Conservation (phyloP, 202 grass and related monocot genomes). For the Brachypodium distachyon region DNA sequence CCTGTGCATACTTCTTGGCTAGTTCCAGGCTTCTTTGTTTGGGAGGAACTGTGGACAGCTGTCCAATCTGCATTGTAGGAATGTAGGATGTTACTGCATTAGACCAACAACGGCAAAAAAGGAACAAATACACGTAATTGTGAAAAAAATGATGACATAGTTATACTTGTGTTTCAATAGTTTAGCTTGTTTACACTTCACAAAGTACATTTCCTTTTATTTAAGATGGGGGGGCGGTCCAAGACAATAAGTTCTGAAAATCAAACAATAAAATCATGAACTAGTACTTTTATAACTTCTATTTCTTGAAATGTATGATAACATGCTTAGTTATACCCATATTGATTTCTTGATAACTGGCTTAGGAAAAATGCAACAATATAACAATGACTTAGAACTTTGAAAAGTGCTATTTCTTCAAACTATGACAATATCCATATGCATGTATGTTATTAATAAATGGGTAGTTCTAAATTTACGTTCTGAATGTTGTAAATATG, state of each 20-base stretch:
- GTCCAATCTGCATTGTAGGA: constrained; percentile 66
- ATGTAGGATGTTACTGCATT: constrained; percentile 11
- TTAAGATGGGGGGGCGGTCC: neutral
- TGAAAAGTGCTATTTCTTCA: neutral
- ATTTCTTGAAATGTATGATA: neutral
- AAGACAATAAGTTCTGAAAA: neutral
- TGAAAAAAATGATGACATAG: constrained; percentile 1
- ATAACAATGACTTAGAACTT: neutral
- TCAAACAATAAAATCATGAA: neutral
- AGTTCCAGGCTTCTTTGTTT: constrained; percentile 74
- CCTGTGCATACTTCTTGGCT: constrained; percentile 57
- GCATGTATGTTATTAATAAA: neutral
- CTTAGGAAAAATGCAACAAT: neutral
- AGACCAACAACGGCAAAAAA: constrained; percentile 4
- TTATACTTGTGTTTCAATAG: neutral
- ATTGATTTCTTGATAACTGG: neutral
- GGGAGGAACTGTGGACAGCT: constrained; percentile 80
- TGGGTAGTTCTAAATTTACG: neutral
- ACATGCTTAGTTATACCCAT: neutral
- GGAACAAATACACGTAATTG: neutral
- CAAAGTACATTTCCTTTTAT: neutral
- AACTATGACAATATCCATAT: neutral
- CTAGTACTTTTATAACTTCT: neutral
- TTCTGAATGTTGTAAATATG: neutral
- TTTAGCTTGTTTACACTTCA: neutral